Percentiles rank a stretch among this genome's conserved stretches.
phyloP scores from a whole-genome alignment of 495 filamentous ascomycete species.

The Talaromyces nanjingensis region DNA sequence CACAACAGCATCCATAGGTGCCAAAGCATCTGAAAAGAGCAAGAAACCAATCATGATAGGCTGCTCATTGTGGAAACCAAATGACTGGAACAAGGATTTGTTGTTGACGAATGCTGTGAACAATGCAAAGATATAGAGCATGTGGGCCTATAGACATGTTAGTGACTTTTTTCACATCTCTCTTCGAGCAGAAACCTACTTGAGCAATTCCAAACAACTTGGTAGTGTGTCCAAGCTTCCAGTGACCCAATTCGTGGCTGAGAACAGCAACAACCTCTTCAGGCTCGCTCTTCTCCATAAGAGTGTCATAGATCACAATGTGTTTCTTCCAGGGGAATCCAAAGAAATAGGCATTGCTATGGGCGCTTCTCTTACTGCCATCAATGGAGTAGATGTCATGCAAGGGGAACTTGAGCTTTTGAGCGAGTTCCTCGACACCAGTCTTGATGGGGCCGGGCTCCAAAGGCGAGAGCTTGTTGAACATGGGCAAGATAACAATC shows the following conservation, averaged over 20 bases:
- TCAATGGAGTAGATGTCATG: slow-evolving; percentile 92
- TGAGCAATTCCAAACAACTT: slow-evolving; percentile 85
- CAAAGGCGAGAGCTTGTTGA: slow-evolving; percentile 96
- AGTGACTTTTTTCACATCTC: not conserved
- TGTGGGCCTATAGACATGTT: slow-evolving; percentile 51
- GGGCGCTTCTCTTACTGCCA: slow-evolving; percentile 91
- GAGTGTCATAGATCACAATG: slow-evolving; percentile 97
- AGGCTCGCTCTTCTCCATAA: slow-evolving; percentile 88
- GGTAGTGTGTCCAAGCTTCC: slow-evolving; percentile 91
- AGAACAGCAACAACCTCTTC: slow-evolving; percentile 93
- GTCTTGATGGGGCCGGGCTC: slow-evolving; percentile 81
- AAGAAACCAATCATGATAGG: slow-evolving; percentile 96
- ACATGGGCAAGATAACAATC: slow-evolving; percentile 85
- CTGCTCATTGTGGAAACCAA: slow-evolving; percentile 78
- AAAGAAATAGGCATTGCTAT: slow-evolving; percentile 98
- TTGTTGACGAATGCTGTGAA: slow-evolving; percentile 98
- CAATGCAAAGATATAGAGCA: slow-evolving; percentile 92
- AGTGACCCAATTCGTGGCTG: slow-evolving; percentile 93
- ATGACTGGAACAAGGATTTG: slow-evolving; percentile 77
- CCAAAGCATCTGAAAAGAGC: slow-evolving; percentile 88
- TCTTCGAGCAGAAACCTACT: slow-evolving; percentile 38
- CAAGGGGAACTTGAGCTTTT: slow-evolving; percentile 82
- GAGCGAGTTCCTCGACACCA: slow-evolving; percentile 76
- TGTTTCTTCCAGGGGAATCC: slow-evolving; percentile 99
- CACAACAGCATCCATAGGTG: slow-evolving; percentile 84